Conservation (phyloP, 202 grass and related monocot genomes). For the Elaeis oleifera region DNA sequence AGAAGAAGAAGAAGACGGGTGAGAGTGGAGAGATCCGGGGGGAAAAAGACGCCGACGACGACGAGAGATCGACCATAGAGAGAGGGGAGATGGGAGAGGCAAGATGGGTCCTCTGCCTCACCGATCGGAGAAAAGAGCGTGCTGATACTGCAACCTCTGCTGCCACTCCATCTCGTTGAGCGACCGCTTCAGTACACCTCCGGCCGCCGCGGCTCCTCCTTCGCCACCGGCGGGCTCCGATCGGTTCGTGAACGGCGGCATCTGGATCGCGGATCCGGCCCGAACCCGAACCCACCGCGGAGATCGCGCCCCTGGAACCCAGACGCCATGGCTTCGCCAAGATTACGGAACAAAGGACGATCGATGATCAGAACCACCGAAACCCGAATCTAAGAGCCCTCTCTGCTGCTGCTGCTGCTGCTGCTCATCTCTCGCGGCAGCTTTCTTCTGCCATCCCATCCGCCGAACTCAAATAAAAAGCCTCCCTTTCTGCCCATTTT, state of each 20-base stretch:
- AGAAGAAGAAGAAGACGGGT: neutral
- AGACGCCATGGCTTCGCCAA: constrained; percentile 34
- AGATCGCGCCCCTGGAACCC: constrained; percentile 63
- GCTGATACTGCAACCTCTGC: constrained; percentile 38
- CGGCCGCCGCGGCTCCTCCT: neutral
- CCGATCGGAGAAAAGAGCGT: constrained; percentile 45
- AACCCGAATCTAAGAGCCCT: constrained; percentile 30
- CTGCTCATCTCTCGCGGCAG: neutral
- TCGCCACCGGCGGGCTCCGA: constrained; percentile 11
- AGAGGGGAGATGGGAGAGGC: constrained; percentile 5
- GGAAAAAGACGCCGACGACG: neutral
- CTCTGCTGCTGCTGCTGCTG: neutral
- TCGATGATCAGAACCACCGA: constrained; percentile 26
- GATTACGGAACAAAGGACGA: neutral
- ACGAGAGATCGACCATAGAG: constrained; percentile 10
- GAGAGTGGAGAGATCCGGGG: neutral
- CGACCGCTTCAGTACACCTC: constrained; percentile 59
- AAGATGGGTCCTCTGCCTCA: constrained; percentile 47
- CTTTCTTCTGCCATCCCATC: neutral
- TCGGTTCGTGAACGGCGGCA: constrained; percentile 35
- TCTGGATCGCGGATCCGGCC: constrained; percentile 38
- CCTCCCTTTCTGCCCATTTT: neutral
- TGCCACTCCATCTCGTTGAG: constrained; percentile 68
- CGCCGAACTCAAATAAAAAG: constrained; percentile 2
- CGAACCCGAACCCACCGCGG: constrained; percentile 39